Base-by-base conservation (phyloP, 768 basidiomycete species). In the Amanita pseudoporphyria region DNA sequence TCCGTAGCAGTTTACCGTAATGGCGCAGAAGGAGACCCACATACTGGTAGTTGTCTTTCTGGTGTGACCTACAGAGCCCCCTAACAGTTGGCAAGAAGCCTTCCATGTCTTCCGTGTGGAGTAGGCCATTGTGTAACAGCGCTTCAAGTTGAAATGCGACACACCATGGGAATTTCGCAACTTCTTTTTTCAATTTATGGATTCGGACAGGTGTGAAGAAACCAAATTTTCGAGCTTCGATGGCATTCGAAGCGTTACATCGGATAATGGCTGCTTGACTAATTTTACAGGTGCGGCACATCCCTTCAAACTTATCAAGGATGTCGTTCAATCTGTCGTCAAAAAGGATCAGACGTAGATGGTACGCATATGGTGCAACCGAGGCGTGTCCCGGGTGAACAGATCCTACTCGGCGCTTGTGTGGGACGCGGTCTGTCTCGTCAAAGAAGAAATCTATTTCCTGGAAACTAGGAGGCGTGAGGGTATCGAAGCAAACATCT, bases 61-160 rank as follows among this genome's bases (percentile, higher is more conserved):
- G 54, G 30, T 69, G 62, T 10, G 54, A 16, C 22, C 53, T 60
- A 46, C 68, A 67, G 9, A 86, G 61, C 0, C 60, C 49, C 19
- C 69, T 64, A 36, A 87, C 67, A 3, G 58, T 60, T 1, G 70
- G 67, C 14, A 71, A 62, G 33, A 87, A 64, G 5, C 63, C 57
- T 3, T 64, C 58, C 1, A 91, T 38, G 30, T 87, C 83, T 6
- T 64, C 63, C 0, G 85, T 80, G 52, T 80, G 77, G 18, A 90
- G 67, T 16, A 77, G 62, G 0, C 76, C 75, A 52, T 83, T 85
- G 19, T 69, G 77, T 5, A 91, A 61, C 9, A 88, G 67, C 0
- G 79, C 75, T 60, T 87, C 87, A 24, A 89, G 65, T 62, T 92
- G 89, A 59, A 89, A 92, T 0, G 81, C 83, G 28, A 87, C 71